Evolutionary conservation across 2,329 filamentous ascomycete genomes (phyloP).

Genomic region (Helotiales sp.): DNA sequence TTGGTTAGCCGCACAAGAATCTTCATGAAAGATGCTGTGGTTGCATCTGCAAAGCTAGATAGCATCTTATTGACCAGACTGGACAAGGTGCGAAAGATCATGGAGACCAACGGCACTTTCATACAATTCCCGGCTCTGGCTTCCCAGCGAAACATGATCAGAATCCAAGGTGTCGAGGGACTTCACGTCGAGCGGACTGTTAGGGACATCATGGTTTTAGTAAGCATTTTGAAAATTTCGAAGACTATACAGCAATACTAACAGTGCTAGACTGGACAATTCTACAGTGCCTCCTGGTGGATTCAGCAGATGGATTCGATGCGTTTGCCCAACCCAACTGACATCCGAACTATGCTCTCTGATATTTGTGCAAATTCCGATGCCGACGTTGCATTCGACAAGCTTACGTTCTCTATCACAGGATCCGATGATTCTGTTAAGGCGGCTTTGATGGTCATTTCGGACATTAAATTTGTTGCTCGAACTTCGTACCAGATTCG

Average conservation of each 20-base stretch:
- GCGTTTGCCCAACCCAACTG: conserved; percentile 63
- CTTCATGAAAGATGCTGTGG: conserved; percentile 88
- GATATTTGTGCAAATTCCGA: conserved; percentile 97
- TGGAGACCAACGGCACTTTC: conserved; percentile 94
- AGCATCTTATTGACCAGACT: conserved; percentile 88
- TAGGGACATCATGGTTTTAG: conserved; percentile 91
- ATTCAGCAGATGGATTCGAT: conserved; percentile 77
- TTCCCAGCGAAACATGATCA: conserved; percentile 80
- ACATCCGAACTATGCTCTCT: conserved; percentile 87
- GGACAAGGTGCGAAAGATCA: conserved; percentile 97
- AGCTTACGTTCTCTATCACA: conserved; percentile 90
- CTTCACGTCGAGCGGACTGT: conserved; percentile 94
- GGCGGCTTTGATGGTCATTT: conserved; percentile 90
- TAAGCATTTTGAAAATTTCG: conserved; percentile 51
- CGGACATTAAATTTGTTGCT: conserved; percentile 86
- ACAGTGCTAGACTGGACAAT: conserved; percentile 78
- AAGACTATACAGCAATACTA: conserved; percentile 28
- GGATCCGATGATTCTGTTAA: conserved; percentile 97
- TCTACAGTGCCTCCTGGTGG: conserved; percentile 97
- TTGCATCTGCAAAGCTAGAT: conserved; percentile 92
- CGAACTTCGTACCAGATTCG: conserved; percentile 90
- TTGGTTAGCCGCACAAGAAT: conserved; percentile 80
- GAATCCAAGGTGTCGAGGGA: conserved; percentile 91
- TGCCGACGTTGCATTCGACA: conserved; percentile 93
- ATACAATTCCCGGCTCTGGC: conserved; percentile 90